These are phyloP conservation scores for Lentinula lateritia DNA, from an alignment of 768 basidiomycete genomes.

Conservation along the genomic window DNA sequence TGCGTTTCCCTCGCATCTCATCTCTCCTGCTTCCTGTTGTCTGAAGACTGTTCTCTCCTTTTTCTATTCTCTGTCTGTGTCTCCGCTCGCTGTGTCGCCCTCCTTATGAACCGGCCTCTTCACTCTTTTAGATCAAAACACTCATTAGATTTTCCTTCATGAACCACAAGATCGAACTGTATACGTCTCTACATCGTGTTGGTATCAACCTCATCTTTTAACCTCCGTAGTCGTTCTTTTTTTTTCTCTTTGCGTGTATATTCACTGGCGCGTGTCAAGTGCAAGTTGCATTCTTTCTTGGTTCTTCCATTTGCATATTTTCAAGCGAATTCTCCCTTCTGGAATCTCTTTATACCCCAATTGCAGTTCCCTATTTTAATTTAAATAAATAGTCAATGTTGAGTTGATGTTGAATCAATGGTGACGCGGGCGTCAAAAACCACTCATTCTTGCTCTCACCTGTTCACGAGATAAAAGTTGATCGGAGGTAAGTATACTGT, in stretches of 20 bases:
- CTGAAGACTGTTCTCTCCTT: not conserved
- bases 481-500: not conserved
- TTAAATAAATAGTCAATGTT: too few species aligned
- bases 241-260: not conserved
- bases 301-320: not conserved
- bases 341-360: not conserved
- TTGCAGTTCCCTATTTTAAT: not conserved
- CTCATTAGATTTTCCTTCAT: slow-evolving; percentile 7
- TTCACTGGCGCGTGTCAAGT: not conserved
- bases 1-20: not conserved
- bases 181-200: not conserved
- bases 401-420: too few species aligned
- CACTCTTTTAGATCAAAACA: slow-evolving; percentile 6
- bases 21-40: not conserved
- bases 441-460: too few species aligned
- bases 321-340: not conserved
- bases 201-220: not conserved
- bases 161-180: slow-evolving; percentile 2
- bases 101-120: not conserved
- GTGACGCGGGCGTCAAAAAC: too few species aligned
- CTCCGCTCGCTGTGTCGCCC: not conserved
- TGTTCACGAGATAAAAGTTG: too few species aligned
- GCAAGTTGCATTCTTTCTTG: not conserved
- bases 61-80: not conserved
- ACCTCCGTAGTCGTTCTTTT: not conserved